Evolutionary conservation across 164 flowering plant genomes (phyloP).

Genomic region (Kalanchoe fedtschenkoi): DNA sequence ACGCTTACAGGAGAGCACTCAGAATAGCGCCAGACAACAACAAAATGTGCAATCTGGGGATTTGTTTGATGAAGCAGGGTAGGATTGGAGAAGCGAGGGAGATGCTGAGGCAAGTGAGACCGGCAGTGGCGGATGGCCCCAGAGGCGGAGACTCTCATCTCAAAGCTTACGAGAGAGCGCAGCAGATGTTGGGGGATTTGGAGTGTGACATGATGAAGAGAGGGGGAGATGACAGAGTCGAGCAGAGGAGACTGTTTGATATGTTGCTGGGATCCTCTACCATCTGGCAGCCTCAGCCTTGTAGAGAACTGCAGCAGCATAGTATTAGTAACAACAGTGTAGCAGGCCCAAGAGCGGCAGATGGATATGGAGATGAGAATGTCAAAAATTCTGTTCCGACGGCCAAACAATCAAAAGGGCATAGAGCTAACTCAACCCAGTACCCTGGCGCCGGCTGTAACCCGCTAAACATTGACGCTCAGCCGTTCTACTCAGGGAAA

Average conservation of each 20-base stretch:
- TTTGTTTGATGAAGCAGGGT: conserved; percentile 97
- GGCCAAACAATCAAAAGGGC: no score
- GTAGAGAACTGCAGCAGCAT: conserved; percentile 34
- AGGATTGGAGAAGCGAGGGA: conserved; percentile 72
- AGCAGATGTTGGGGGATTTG: conserved; percentile 85
- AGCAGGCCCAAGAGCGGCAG: conserved; percentile 1
- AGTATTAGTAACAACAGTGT: conserved; percentile 3
- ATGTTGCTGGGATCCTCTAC: conserved; percentile 76
- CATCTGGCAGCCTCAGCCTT: conserved; percentile 97
- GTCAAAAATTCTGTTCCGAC: conserved; percentile 12
- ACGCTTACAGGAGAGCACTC: conserved; percentile 75
- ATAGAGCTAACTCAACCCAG: no score
- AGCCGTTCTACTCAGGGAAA: neutral
- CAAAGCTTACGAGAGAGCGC: conserved; percentile 96
- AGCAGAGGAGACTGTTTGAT: conserved; percentile 67
- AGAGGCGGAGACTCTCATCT: conserved; percentile 93
- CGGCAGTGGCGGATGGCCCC: conserved; percentile 71
- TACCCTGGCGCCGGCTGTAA: no score
- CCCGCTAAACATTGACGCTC: conserved; percentile 52
- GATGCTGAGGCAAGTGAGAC: conserved; percentile 65
- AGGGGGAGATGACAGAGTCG: conserved; percentile 53
- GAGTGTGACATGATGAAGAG: conserved; percentile 67
- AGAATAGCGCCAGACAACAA: conserved; percentile 75
- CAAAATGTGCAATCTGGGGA: conserved; percentile 98
- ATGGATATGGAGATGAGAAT: conserved; percentile 60